Percentiles rank a stretch among this genome's conserved stretches.
Evolutionary conservation across 129 eudicot genomes (phyloP).

Genomic region (Helianthus tuberosus): DNA sequence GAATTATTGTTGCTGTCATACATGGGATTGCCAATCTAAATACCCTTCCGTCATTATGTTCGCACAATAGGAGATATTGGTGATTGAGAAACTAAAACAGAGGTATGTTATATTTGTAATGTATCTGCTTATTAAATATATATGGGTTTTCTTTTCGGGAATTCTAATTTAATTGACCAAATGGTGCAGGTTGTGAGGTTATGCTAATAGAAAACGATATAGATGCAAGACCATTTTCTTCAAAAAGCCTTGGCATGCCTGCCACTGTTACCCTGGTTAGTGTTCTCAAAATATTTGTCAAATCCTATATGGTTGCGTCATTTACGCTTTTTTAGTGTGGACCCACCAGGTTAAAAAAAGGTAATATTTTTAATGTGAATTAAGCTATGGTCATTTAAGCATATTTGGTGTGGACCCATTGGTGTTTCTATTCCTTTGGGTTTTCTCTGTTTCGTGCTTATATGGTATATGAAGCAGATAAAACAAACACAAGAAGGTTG

Average conservation of each 20-base stretch:
- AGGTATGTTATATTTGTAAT: conserved; percentile 47
- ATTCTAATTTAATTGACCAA: conserved; percentile 20
- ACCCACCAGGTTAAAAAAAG: conserved; percentile 78
- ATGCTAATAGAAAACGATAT: conserved; percentile 80
- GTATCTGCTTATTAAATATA: neutral
- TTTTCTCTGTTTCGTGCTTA: conserved; percentile 6
- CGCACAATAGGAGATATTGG: conserved; percentile 93
- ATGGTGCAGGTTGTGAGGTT: conserved; percentile 72
- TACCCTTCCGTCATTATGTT: conserved; percentile 95
- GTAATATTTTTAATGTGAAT: neutral
- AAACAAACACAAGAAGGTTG: conserved; percentile 15
- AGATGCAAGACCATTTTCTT: conserved; percentile 84
- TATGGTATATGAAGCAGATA: conserved; percentile 16
- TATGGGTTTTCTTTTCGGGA: neutral
- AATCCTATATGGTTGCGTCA: conserved; percentile 87
- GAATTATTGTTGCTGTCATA: conserved; percentile 93
- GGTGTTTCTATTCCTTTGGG: neutral
- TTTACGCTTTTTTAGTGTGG: conserved; percentile 90
- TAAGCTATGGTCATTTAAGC: neutral
- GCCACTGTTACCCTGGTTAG: conserved; percentile 96
- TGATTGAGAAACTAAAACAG: conserved; percentile 91
- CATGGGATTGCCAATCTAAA: conserved; percentile 88
- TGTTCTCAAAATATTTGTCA: conserved; percentile 70
- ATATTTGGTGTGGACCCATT: neutral
- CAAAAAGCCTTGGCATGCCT: conserved; percentile 89